Evolutionary conservation across 257 asterid species (phyloP).

Genomic region (Solanum arcanum): DNA sequence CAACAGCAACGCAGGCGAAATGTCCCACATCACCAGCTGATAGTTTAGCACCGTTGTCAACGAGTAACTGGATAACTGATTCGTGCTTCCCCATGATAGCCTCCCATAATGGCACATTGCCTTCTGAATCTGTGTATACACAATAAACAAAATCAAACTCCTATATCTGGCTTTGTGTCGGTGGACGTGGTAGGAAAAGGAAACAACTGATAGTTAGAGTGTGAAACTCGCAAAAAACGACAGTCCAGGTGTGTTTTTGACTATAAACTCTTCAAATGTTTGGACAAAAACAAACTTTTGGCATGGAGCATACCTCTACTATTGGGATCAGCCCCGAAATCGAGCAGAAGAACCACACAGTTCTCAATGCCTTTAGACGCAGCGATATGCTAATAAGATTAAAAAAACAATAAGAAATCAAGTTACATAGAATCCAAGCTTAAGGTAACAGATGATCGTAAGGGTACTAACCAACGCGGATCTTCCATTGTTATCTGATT

Average conservation of each 20-base stretch:
- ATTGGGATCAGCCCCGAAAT: slow-evolving; percentile 70
- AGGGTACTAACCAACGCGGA: slow-evolving; percentile 48
- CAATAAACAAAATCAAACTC: not conserved
- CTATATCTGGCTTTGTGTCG: not conserved
- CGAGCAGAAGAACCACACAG: slow-evolving; percentile 68
- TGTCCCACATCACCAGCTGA: slow-evolving; percentile 30
- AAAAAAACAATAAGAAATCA: not conserved
- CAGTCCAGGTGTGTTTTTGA: not conserved
- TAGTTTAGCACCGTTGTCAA: slow-evolving; percentile 30
- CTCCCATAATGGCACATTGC: slow-evolving; percentile 40
- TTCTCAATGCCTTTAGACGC: slow-evolving; percentile 66
- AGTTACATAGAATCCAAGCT: not conserved
- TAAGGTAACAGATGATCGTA: not conserved
- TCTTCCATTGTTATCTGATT: slow-evolving; percentile 61
- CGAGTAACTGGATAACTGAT: slow-evolving; percentile 13
- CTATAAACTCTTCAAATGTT: not conserved
- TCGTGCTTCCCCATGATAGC: slow-evolving; percentile 28
- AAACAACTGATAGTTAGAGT: not conserved
- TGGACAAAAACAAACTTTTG: not conserved
- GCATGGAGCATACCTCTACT: slow-evolving; percentile 38
- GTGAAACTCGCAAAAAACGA: not conserved
- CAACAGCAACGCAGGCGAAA: slow-evolving; percentile 35
- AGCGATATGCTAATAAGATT: slow-evolving; percentile 62
- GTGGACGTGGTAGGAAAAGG: not conserved
- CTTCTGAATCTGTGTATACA: slow-evolving; percentile 26